Evolutionary conservation across 257 asterid species (phyloP).

Genomic region (Solanum stenotomum): DNA sequence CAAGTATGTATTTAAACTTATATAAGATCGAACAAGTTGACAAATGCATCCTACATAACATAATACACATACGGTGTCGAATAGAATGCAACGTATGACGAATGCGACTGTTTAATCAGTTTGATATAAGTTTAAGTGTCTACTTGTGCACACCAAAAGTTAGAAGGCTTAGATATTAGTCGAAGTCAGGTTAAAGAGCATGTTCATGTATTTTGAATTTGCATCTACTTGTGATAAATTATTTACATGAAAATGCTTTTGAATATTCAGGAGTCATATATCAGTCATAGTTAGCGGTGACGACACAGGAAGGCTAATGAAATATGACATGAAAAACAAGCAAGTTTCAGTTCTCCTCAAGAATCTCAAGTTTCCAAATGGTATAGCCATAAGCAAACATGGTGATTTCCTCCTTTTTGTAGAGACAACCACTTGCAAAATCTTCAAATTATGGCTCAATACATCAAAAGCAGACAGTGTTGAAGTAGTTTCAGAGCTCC

Average conservation of each 20-base stretch:
- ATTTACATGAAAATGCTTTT: neutral
- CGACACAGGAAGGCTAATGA: conserved; percentile 51
- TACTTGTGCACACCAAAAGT: no score
- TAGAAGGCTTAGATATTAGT: no score
- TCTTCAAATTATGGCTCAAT: conserved; percentile 48
- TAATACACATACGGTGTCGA: neutral
- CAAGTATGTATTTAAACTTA: no score
- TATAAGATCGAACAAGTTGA: neutral
- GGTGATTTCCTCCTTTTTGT: conserved; percentile 47
- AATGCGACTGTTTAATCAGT: neutral
- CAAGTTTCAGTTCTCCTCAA: conserved; percentile 27
- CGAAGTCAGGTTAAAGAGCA: neutral
- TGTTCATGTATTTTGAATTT: neutral
- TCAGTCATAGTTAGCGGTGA: conserved; percentile 38
- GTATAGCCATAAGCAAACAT: conserved; percentile 49
- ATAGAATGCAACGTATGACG: neutral
- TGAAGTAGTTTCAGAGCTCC: conserved; percentile 29
- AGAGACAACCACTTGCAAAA: conserved; percentile 52
- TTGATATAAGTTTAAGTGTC: no score
- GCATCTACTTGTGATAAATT: neutral
- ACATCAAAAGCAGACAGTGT: conserved; percentile 22
- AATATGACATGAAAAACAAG: conserved; percentile 32
- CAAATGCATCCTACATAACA: neutral
- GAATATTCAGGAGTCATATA: conserved; percentile 32
- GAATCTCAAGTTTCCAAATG: conserved; percentile 63